phyloP scores from a whole-genome alignment of 1,139 yeast genomes.

The Candida neerlandica region DNA sequence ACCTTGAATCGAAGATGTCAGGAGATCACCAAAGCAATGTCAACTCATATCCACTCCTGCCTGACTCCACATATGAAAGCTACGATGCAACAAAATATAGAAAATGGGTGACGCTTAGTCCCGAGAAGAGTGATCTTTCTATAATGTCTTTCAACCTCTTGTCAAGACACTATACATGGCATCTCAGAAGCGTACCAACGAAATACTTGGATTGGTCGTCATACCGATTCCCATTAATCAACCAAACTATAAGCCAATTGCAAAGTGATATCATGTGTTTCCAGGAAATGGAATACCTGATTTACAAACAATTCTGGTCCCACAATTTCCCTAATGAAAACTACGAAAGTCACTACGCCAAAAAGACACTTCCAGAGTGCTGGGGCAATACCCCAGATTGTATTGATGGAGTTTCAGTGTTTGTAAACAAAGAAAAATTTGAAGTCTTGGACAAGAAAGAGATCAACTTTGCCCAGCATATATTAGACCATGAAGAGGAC shows the following conservation, averaged over 20 bases:
- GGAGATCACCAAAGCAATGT: neutral
- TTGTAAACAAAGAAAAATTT: slow-evolving; percentile 48
- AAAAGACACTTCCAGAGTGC: slow-evolving; percentile 51
- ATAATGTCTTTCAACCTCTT: slow-evolving; percentile 55
- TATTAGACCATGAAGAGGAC: slow-evolving; percentile 27
- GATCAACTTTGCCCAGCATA: slow-evolving; percentile 45
- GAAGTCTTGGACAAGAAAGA: slow-evolving; percentile 43
- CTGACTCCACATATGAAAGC: slow-evolving; percentile 1
- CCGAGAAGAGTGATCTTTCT: slow-evolving; percentile 22
- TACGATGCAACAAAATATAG: slow-evolving; percentile 29
- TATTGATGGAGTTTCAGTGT: slow-evolving; percentile 62
- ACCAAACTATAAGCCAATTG: slow-evolving; percentile 39
- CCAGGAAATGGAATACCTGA: slow-evolving; percentile 56
- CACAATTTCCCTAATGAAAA: slow-evolving; percentile 26
- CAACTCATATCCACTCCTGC: neutral
- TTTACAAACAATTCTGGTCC: slow-evolving; percentile 51
- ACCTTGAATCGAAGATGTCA: neutral
- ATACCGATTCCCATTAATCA: slow-evolving; percentile 48
- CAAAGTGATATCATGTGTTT: slow-evolving; percentile 60
- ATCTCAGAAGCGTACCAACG: slow-evolving; percentile 50
- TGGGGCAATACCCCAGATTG: slow-evolving; percentile 43
- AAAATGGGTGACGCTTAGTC: slow-evolving; percentile 20
- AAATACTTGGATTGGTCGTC: slow-evolving; percentile 45
- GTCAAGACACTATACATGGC: slow-evolving; percentile 61
- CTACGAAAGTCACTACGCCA: slow-evolving; percentile 48